Conservation (phyloP, 257 asterid genomes). For the Plantago ovata region DNA sequence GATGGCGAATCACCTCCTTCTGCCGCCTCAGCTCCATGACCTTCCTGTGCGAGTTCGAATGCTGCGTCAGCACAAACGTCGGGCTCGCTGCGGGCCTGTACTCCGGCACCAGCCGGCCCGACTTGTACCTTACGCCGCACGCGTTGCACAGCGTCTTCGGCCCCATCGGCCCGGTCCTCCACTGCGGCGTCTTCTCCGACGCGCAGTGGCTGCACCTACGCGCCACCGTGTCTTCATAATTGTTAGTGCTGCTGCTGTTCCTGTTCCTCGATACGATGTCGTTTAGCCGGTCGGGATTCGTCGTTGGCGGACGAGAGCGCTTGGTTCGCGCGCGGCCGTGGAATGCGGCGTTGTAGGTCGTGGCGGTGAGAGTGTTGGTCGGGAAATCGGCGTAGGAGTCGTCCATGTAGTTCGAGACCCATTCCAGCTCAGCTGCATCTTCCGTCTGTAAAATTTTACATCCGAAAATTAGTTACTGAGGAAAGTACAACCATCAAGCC, state of each 20-base stretch:
- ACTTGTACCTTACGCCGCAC: conserved; percentile 76
- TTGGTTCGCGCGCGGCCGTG: conserved; percentile 42
- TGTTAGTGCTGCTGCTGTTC: neutral
- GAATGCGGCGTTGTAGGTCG: conserved; percentile 24
- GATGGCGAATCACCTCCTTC: conserved; percentile 50
- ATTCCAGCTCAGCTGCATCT: conserved; percentile 70
- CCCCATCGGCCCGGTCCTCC: conserved; percentile 82
- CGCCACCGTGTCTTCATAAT: conserved; percentile 25
- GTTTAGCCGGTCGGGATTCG: neutral
- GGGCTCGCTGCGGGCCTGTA: conserved; percentile 90
- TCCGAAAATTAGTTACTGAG: neutral
- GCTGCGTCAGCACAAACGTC: conserved; percentile 78
- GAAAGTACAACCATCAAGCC: conserved; percentile 2
- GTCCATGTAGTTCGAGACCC: conserved; percentile 72
- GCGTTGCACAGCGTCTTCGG: conserved; percentile 86
- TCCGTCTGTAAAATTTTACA: conserved; percentile 34
- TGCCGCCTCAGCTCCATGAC: conserved; percentile 72
- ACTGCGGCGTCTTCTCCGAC: conserved; percentile 83
- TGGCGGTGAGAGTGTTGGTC: conserved; percentile 32
- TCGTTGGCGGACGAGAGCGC: conserved; percentile 37
- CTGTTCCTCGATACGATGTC: neutral
- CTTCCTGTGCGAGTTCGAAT: conserved; percentile 80
- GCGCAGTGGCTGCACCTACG: conserved; percentile 77
- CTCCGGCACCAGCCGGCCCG: conserved; percentile 77
- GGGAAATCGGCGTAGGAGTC: conserved; percentile 53